phyloP scores from a whole-genome alignment of 306 rosid genomes.

The Glycine latifolia region DNA sequence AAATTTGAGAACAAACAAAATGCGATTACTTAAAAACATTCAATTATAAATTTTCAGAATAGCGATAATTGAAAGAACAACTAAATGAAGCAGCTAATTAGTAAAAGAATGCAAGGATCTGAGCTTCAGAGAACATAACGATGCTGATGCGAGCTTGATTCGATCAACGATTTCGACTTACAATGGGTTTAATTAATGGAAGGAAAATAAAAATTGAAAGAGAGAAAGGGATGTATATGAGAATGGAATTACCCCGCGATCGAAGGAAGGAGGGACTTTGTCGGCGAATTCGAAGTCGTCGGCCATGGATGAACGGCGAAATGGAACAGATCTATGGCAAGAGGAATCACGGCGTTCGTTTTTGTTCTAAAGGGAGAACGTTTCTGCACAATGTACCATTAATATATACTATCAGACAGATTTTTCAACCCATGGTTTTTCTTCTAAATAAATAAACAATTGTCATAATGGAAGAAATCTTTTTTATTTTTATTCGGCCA shows the following conservation, averaged over 20 bases:
- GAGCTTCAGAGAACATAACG: slow-evolving; percentile 8
- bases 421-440: too few species aligned
- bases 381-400: not conserved
- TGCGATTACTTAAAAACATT: not conserved
- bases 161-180: not conserved
- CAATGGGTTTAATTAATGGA: not conserved
- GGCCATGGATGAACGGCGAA: slow-evolving; percentile 54
- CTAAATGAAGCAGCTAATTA: not conserved
- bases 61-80: not conserved
- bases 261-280: slow-evolving; percentile 62
- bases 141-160: not conserved
- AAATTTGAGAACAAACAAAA: not conserved
- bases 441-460: too few species aligned
- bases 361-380: not conserved
- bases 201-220: not conserved
- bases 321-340: slow-evolving; percentile 45
- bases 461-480: too few species aligned
- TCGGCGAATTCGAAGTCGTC: slow-evolving; percentile 53
- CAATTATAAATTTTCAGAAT: not conserved
- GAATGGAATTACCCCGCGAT: slow-evolving; percentile 50
- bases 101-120: slow-evolving; percentile 9
- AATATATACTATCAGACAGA: not conserved
- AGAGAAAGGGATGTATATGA: not conserved
- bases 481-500: too few species aligned
- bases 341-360: not conserved